These are phyloP conservation scores for Xylariaceae sp. DNA, from an alignment of 2,329 filamentous ascomycete species.

Conservation along the genomic window DNA sequence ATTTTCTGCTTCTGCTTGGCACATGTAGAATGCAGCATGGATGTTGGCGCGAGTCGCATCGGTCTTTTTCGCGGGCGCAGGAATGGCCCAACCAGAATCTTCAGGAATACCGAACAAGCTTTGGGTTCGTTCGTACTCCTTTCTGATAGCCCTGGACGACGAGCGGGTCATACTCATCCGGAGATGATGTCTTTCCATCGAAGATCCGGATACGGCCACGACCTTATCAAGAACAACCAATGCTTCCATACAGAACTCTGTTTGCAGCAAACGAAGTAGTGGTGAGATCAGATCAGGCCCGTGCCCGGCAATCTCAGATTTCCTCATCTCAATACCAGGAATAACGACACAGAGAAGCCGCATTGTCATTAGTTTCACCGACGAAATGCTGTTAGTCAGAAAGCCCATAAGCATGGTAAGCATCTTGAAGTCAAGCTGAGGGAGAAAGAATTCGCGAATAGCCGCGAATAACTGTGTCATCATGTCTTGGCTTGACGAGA, in stretches of 20 bases:
- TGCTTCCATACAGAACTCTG: constrained; percentile 89
- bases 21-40: constrained; percentile 94
- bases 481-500: constrained; percentile 70
- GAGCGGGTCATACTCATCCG: constrained; percentile 97
- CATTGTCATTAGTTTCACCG: constrained; percentile 93
- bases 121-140: constrained; percentile 91
- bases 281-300: constrained; percentile 95
- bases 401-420: constrained; percentile 88
- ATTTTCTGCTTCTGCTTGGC: constrained; percentile 62
- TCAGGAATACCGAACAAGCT: constrained; percentile 96
- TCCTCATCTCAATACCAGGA: constrained; percentile 88
- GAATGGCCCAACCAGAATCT: constrained; percentile 92
- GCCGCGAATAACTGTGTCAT: constrained; percentile 69
- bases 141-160: constrained; percentile 78
- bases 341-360: constrained; percentile 80
- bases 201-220: constrained; percentile 86
- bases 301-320: constrained; percentile 82
- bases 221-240: constrained; percentile 90
- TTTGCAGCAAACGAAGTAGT: constrained; percentile 81
- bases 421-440: constrained; percentile 76
- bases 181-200: constrained; percentile 90
- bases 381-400: constrained; percentile 80
- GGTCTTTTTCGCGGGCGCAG: constrained; percentile 85
- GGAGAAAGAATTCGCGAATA: constrained; percentile 74
- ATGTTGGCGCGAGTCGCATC: constrained; percentile 85